These are phyloP conservation scores for Monilinia aucupariae DNA, from an alignment of 2,329 filamentous ascomycete genomes.

Conservation along the genomic window DNA sequence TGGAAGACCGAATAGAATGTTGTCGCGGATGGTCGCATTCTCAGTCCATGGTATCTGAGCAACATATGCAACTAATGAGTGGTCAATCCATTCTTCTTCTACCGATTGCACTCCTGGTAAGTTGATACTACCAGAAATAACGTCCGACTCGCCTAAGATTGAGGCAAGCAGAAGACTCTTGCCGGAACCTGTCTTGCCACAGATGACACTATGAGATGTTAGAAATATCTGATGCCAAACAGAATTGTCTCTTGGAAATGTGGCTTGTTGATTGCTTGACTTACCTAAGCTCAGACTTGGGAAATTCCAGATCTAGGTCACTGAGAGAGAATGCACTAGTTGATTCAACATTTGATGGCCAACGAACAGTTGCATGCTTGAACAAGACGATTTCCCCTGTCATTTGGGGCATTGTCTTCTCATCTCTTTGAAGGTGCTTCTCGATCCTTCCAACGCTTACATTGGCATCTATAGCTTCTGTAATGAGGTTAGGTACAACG, in stretches of 20 bases:
- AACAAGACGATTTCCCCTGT: too few species aligned
- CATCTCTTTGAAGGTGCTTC: too few species aligned
- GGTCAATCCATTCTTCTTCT: conserved; percentile 59
- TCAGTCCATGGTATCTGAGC: conserved; percentile 78
- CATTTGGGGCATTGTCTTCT: too few species aligned
- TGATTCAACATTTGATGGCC: too few species aligned
- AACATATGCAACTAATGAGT: conserved; percentile 66
- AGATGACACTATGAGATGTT: conserved; percentile 53
- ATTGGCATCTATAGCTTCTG: too few species aligned
- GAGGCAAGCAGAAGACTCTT: conserved; percentile 71
- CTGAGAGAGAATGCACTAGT: too few species aligned
- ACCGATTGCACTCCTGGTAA: conserved; percentile 47
- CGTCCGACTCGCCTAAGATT: conserved; percentile 69
- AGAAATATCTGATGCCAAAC: background rate
- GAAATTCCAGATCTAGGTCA: too few species aligned
- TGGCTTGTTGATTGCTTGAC: background rate
- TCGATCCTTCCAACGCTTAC: too few species aligned
- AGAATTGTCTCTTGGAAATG: conserved; percentile 58
- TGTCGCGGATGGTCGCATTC: conserved; percentile 71
- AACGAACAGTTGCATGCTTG: too few species aligned
- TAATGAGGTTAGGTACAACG: too few species aligned
- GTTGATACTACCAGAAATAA: conserved; percentile 57
- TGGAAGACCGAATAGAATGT: conserved; percentile 72
- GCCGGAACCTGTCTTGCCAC: conserved; percentile 72
- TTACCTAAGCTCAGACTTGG: too few species aligned